Conservation (phyloP, 2,329 filamentous ascomycete species). For the Chrysoporthe austroafricana region DNA sequence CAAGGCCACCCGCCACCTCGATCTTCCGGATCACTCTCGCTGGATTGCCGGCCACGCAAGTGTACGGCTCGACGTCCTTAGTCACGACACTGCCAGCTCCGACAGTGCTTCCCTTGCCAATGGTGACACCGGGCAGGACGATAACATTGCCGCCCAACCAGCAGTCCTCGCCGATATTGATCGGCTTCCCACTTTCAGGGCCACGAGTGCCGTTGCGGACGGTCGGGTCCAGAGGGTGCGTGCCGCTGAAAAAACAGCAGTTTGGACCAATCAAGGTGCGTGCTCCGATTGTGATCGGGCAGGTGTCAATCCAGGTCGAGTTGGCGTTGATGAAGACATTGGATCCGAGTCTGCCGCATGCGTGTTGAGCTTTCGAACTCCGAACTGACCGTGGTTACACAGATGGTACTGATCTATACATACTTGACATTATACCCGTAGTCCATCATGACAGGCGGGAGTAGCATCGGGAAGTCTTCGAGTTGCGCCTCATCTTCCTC, state of each 20-base stretch:
- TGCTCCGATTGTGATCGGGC: conserved; percentile 72
- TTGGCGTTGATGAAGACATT: conserved; percentile 78
- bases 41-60: conserved; percentile 69
- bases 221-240: conserved; percentile 76
- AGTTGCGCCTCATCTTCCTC: conserved; percentile 70
- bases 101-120: conserved; percentile 74
- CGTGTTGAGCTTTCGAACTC: not conserved
- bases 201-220: conserved; percentile 75
- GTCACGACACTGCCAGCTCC: conserved; percentile 86
- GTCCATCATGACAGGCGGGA: conserved; percentile 71
- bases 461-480: conserved; percentile 68
- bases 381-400: not conserved
- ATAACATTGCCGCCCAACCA: conserved; percentile 76
- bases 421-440: conserved; percentile 76
- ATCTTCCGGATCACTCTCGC: conserved; percentile 58
- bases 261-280: conserved; percentile 81
- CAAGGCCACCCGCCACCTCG: conserved; percentile 36
- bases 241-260: conserved; percentile 74
- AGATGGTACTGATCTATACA: conserved; percentile 22
- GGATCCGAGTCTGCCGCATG: conserved; percentile 57
- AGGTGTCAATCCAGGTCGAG: conserved; percentile 77
- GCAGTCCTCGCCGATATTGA: conserved; percentile 79
- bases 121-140: conserved; percentile 76
- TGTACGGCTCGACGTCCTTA: conserved; percentile 69
- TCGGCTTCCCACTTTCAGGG: conserved; percentile 74